phyloP scores from a whole-genome alignment of 2,329 filamentous ascomycete species.

The Trichophyton verrucosum region DNA sequence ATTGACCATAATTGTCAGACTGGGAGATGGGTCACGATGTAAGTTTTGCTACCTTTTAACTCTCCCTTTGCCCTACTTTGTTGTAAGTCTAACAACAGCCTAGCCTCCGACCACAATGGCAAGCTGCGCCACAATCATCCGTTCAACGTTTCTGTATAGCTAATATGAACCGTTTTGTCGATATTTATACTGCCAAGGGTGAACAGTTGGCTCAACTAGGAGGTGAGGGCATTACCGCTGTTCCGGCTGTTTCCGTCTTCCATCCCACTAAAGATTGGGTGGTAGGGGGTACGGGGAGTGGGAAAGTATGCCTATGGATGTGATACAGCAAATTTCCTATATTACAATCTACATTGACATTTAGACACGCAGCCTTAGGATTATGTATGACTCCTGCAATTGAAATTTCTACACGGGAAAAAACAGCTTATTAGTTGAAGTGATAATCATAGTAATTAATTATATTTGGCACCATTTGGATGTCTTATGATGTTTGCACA shows the following conservation, averaged over 20 bases:
- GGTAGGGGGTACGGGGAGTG: conserved; percentile 78
- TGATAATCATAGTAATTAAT: too few relatives aligned
- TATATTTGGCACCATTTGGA: too few relatives aligned
- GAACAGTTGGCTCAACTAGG: conserved; percentile 81
- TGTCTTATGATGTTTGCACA: too few relatives aligned
- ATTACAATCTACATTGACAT: too few relatives aligned
- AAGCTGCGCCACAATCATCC: conserved; percentile 60
- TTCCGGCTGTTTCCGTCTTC: conserved; percentile 83
- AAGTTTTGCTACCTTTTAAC: conserved; percentile 19
- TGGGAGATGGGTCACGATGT: conserved; percentile 82
- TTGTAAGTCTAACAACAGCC: conserved; percentile 7
- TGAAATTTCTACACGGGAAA: too few relatives aligned
- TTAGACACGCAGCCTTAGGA: too few relatives aligned
- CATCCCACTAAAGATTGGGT: conserved; percentile 86
- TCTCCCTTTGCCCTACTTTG: background rate
- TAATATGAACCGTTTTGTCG: conserved; percentile 96
- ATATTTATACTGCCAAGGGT: conserved; percentile 71
- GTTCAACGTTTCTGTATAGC: conserved; percentile 84
- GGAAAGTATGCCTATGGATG: conserved; percentile 86
- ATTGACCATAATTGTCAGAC: conserved; percentile 92
- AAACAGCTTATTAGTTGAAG: too few relatives aligned
- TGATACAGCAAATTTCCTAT: conserved; percentile 27
- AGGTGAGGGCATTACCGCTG: conserved; percentile 81
- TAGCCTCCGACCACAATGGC: conserved; percentile 77
- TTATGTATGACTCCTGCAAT: too few relatives aligned